Base-by-base conservation (phyloP, 768 basidiomycete species). In the Plicaturopsis crispa region DNA sequence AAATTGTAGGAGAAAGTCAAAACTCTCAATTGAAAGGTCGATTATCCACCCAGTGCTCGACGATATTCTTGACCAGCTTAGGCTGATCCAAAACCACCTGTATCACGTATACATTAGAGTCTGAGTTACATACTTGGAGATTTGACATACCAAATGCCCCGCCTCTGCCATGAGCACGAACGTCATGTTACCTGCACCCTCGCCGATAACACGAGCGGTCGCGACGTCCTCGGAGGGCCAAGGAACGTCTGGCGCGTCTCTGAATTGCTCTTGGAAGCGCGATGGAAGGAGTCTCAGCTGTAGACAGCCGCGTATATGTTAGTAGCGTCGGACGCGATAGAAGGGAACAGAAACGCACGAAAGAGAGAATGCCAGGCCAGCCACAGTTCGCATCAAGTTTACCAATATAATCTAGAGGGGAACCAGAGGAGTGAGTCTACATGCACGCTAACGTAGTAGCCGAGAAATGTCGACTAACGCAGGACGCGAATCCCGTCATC, bases 151-250 rank as follows among this genome's bases (percentile, higher is more conserved):
- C 24, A 60, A 54, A 50, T 63, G 62, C 0, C 61, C 61, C 4
- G 50, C 60, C 11, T 53, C 48, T 8, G 41, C 43, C n/a, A 61
- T 23, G n/a, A 61, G 44, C 8, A 60, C 45, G 40, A 47, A 59
- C 4, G 61, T 59, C 46, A 62, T 48, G 20, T 56, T 52, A 1
- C 61, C 61, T 5, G 61, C 57, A n/a, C 59, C 59, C n/a, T 49
- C 44, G 1, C 52, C 56, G 11, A 58, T 48, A 4, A 41, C 47
- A 7, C 55, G 59, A 5, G 58, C 51, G 19, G 53, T 55, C 5
- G 49, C 53, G 12, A 42, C 46, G 23, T 48, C 17, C 37, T 44
- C 43, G 13, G 40, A 38, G 1, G 47, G 51, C 59, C 58, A 61
- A 2, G 55, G 52, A 4, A 58, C 33, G 32, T 62, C 62, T 1